Evolutionary conservation across 768 basidiomycete species (phyloP).

Genomic region (Boletus bicolor): DNA sequence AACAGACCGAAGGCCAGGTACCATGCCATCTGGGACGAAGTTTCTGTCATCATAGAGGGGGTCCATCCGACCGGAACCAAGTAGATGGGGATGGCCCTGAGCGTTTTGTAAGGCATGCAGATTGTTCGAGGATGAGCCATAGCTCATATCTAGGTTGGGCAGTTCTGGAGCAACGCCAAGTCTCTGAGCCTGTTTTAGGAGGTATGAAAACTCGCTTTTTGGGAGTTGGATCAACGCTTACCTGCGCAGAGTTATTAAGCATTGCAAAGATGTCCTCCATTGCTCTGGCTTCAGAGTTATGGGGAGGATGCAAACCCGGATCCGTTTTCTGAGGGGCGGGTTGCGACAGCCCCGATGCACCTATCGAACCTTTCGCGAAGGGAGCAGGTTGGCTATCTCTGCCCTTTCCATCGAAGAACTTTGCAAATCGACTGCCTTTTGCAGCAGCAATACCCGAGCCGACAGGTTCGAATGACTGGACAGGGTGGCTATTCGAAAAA

Average conservation of each 20-base stretch:
- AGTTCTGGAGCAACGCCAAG: slow-evolving; percentile 23
- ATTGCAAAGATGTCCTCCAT: slow-evolving; percentile 83
- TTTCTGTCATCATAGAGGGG: slow-evolving; percentile 72
- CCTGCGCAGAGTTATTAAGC: slow-evolving; percentile 75
- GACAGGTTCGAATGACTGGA: slow-evolving; percentile 27
- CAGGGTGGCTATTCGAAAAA: slow-evolving; percentile 13
- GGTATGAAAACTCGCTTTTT: slow-evolving; percentile 6
- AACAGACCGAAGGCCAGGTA: slow-evolving; percentile 72
- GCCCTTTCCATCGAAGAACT: slow-evolving; percentile 78
- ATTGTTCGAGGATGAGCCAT: slow-evolving; percentile 23
- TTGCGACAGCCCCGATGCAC: slow-evolving; percentile 43
- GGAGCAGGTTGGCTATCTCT: slow-evolving; percentile 39
- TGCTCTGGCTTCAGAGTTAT: slow-evolving; percentile 50
- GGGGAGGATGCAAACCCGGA: slow-evolving; percentile 34
- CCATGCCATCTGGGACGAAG: slow-evolving; percentile 83
- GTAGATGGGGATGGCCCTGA: slow-evolving; percentile 38
- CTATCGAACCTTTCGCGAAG: slow-evolving; percentile 38
- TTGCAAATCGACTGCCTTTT: slow-evolving; percentile 83
- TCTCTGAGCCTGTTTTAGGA: slow-evolving; percentile 27
- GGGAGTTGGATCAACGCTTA: slow-evolving; percentile 31
- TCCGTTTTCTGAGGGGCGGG: slow-evolving; percentile 50
- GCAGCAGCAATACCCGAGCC: slow-evolving; percentile 48
- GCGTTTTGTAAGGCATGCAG: slow-evolving; percentile 42
- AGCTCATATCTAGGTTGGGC: slow-evolving; percentile 24
- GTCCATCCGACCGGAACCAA: slow-evolving; percentile 52